Evolutionary conservation across 345 rosid genomes (phyloP), one percentile per base, ranked within the genome.

Genomic region (Arabidopsis suecica): DNA sequence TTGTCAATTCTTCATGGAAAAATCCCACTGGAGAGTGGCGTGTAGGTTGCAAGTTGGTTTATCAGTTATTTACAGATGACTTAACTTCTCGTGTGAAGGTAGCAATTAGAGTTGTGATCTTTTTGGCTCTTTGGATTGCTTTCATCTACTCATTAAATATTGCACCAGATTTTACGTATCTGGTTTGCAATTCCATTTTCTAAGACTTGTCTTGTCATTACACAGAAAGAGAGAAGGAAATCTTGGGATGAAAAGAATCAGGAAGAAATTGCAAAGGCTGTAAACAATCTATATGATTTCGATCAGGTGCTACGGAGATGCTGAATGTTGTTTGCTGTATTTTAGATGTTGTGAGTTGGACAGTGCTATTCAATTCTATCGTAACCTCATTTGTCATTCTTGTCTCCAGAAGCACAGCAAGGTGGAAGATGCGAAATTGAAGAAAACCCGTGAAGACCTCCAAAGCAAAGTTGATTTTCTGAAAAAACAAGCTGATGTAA

Each of bases 1-100:
- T 79, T 79, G 84, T 95, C 75, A 92, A 92, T 83, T 77, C 97
- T 57, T 86, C 88, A 6, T 92, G 99, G 98, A 83, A 90, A 84
- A 92, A 95, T 60, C 99, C 97, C 30, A 83, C 94, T 60, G 97
- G 93, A 67, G 90, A 89, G 64, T 95, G 98, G 98, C 99, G 84
- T 64, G 93, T 92, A 56, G 99, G 99, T 66, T 87, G 68, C 80
- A 95, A 95, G 85, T 75, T 95, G 88, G 83, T 90, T 41, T 90
- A 87, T 45, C 87, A 89, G 79, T 88, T 95, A 62, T 89, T 92
- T 80, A 89, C 97, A 0, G 71, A 74, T 53, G 80, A 79, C 13
- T 82, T 93, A 78, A 90, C 87, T 59, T 85, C 97, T 61, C 93
- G 97, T 33, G 81, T 92, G 75, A 95, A 92, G 96, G 99, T 90